Conservation (phyloP, 2,329 filamentous ascomycete species). For the Epicoccum sorghinum region DNA sequence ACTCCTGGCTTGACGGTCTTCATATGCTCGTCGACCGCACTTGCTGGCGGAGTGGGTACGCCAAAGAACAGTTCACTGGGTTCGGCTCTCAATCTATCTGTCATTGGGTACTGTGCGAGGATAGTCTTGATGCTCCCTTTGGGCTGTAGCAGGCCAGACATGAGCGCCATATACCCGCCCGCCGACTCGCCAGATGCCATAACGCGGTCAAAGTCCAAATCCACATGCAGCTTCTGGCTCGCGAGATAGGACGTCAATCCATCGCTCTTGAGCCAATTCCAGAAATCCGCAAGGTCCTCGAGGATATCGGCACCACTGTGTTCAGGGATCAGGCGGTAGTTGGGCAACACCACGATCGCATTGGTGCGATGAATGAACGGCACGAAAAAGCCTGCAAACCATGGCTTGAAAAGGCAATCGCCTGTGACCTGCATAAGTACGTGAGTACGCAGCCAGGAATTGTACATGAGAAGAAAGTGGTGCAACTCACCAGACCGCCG, state of each 20-base stretch:
- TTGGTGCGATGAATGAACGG: slow-evolving; percentile 47
- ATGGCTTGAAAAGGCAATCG: slow-evolving; percentile 35
- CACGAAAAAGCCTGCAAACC: slow-evolving; percentile 44
- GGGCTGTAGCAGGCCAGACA: slow-evolving; percentile 33
- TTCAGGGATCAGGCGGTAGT: slow-evolving; percentile 61
- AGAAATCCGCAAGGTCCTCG: slow-evolving; percentile 56
- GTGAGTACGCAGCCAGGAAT: background rate
- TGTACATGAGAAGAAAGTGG: background rate
- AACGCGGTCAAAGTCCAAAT: slow-evolving; percentile 34
- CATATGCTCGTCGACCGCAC: slow-evolving; percentile 32
- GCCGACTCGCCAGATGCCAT: slow-evolving; percentile 47
- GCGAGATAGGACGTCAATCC: slow-evolving; percentile 17
- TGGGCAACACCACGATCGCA: slow-evolving; percentile 56
- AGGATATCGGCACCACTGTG: slow-evolving; percentile 55
- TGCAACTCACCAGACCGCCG: slow-evolving; percentile 48
- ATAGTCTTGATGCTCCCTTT: slow-evolving; percentile 31
- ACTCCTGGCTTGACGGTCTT: slow-evolving; percentile 21
- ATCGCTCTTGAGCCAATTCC: slow-evolving; percentile 50
- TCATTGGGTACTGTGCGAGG: slow-evolving; percentile 40
- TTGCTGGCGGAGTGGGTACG: slow-evolving; percentile 13
- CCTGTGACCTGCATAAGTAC: slow-evolving; percentile 19
- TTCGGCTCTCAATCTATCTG: slow-evolving; percentile 19
- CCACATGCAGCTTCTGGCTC: slow-evolving; percentile 16
- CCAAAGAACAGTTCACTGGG: slow-evolving; percentile 2
- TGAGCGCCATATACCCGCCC: slow-evolving; percentile 48